Base-by-base conservation (phyloP, 1,139 yeast genomes). In the Yarrowia galli region DNA sequence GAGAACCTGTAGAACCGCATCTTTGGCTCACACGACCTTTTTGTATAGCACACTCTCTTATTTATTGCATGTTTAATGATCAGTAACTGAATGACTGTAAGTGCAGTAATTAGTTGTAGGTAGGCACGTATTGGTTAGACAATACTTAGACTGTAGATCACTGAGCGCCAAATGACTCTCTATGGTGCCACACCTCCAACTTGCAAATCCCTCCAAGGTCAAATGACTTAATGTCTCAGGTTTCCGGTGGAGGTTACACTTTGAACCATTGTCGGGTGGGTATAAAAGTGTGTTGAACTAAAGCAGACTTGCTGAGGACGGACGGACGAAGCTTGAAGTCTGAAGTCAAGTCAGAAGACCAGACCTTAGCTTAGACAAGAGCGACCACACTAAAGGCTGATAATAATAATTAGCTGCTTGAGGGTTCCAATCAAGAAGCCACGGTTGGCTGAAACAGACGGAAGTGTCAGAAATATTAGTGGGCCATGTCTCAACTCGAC, bases 231-330 rank as follows among this genome's bases (percentile, higher is more conserved):
- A 36, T 53, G 45, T 53, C 60, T 53, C 45, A 53, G 35, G 16
- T 38, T 36, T 20, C 4, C 16, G 58, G 60, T 53, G 60, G 60
- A 53, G 60, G 60, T 53, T 53, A 38, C 45, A 36, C 45, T 53
- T 36, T 53, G 42, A 15, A 18, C 16, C 38, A 8, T 23, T 18
- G 36, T n/a, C 53, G 53, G 53, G 53, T 48, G 53, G 53, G 38
- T 48, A 46, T 3, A 23, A n/a, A n/a, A n/a, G n/a, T n/a, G n/a
- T n/a, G n/a, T n/a, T n/a, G n/a, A n/a, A 42, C 36, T 9, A 35
- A 35, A 28, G 32, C 32, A 28, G n/a, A n/a, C n/a, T n/a, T n/a
- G n/a, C n/a, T n/a, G n/a, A n/a, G n/a, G n/a, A n/a, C n/a, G n/a
- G n/a, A n/a, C n/a, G n/a, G n/a, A n/a, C n/a, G n/a, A n/a, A n/a